phyloP scores from a whole-genome alignment of 2,329 filamentous ascomycete genomes.

The Sclerotinia sclerotiorum region DNA sequence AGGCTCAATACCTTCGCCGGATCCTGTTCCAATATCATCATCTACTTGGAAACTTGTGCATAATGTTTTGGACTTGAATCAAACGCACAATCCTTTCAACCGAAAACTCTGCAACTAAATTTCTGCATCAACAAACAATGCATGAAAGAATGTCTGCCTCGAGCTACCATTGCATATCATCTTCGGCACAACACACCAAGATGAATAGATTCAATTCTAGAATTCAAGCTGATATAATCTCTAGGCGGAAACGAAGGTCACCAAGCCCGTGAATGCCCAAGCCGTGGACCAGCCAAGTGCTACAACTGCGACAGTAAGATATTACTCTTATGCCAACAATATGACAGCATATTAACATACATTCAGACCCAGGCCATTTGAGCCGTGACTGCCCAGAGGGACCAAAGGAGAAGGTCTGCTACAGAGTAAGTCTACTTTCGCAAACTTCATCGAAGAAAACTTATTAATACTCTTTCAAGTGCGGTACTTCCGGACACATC shows the following conservation, averaged over 20 bases:
- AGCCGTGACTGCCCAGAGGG: constrained; percentile 90
- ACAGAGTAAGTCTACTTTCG: constrained; percentile 47
- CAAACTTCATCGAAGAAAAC: neutral
- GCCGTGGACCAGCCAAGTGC: constrained; percentile 79
- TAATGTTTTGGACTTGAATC: neutral
- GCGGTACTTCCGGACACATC: constrained; percentile 83
- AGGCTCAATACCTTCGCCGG: neutral
- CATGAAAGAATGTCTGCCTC: neutral
- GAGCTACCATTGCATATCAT: neutral
- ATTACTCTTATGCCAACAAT: constrained; percentile 26
- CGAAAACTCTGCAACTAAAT: constrained; percentile 8
- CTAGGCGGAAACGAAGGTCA: constrained; percentile 72
- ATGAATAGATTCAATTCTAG: neutral
- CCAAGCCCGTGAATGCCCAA: constrained; percentile 82
- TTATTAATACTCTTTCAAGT: constrained; percentile 41
- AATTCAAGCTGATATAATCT: constrained; percentile 33
- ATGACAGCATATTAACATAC: constrained; percentile 36
- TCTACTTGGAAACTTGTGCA: neutral
- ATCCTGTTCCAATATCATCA: neutral
- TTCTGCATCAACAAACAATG: neutral
- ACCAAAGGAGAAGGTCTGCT: constrained; percentile 82
- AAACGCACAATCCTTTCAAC: neutral
- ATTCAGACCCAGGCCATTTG: constrained; percentile 67
- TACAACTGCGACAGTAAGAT: constrained; percentile 77
- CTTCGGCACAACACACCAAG: neutral